phyloP scores from a whole-genome alignment of 805 yeast genomes.

The Zygotorulaspora florentina region DNA sequence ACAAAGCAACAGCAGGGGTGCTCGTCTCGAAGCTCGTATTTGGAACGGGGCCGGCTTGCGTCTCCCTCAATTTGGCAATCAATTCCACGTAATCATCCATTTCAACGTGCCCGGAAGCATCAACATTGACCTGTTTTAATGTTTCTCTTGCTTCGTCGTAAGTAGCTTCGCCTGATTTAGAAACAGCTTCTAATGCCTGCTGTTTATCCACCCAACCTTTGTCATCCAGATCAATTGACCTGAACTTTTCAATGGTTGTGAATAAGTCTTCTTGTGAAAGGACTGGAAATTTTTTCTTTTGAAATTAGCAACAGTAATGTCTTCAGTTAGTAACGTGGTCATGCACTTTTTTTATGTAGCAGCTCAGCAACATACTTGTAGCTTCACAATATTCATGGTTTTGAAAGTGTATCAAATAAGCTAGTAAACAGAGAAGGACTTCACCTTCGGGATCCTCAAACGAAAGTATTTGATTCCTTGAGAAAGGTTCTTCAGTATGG shows the following conservation, averaged over 20 bases:
- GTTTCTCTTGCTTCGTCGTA: slow-evolving; percentile 95
- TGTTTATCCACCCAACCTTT: slow-evolving; percentile 93
- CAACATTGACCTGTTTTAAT: slow-evolving; percentile 83
- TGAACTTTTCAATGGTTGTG: slow-evolving; percentile 77
- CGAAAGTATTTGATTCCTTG: too few species aligned
- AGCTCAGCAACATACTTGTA: slow-evolving; percentile 44
- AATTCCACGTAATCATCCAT: slow-evolving; percentile 89
- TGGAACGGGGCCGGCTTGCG: slow-evolving; percentile 28
- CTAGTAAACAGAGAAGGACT: background rate
- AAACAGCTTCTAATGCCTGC: slow-evolving; percentile 77
- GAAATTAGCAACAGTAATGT: background rate
- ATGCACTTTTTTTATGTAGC: background rate
- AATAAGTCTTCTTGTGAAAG: slow-evolving; percentile 85
- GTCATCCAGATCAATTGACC: slow-evolving; percentile 82
- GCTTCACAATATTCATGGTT: slow-evolving; percentile 59
- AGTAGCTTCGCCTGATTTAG: slow-evolving; percentile 71
- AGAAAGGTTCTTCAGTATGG: too few species aligned
- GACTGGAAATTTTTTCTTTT: slow-evolving; percentile 75
- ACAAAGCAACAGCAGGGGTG: slow-evolving; percentile 29
- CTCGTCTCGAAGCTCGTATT: slow-evolving; percentile 31
- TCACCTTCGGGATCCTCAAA: background rate
- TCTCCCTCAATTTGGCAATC: slow-evolving; percentile 69
- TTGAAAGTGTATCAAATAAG: background rate
- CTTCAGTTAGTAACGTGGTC: slow-evolving; percentile 1
- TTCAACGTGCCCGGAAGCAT: slow-evolving; percentile 96